Evolutionary conservation across 1,284 basidiomycete species (phyloP), one percentile per base, ranked within the genome.

Genomic region (Xerocomus amazonicus): DNA sequence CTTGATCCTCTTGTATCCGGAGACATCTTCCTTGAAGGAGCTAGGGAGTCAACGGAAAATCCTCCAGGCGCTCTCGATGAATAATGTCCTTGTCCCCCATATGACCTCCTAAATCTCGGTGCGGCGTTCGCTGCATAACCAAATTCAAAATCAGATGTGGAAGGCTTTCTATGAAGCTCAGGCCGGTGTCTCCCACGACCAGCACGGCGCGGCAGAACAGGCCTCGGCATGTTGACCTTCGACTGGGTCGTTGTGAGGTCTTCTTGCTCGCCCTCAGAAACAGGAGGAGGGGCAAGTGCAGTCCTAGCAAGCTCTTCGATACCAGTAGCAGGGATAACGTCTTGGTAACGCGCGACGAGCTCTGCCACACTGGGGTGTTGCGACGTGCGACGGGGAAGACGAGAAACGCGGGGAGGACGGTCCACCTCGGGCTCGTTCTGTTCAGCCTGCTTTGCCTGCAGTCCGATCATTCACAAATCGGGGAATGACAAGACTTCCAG

Each of bases 121-220:
- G 86, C 87, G 52, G 92, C 83, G 59, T 92, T 92, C n/a, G 84
- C 87, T 3, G 92, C 91, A 67, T 94, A 94, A 47, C 92, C 83
- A 51, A 87, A 80, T 67, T 94, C 92, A 41, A 90, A 91, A 64
- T 95, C 92, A 3, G 92, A 93, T 0, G 80, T 74, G 0, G 87
- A 89, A 10, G 77, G 69, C 53, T 80, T 85, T 60, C 73, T 77
- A 14, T 69, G 59, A 33, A 77, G 66, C 44, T 73, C 63, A 33
- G 73, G 73, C 53, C 75, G 73, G 37, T 70, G 73, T 59, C 77
- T 81, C n/a, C 67, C 76, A 34, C 80, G 76, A 14, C 63, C 50
- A n/a, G 65, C 63, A 19, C 69, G 69, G 12, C 73, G 74, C 14
- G 63, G 54, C 12, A 64, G 63, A 37, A 65, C 40, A 3, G 69